Base-by-base conservation (phyloP, 257 asterid species). In the Fraxinus pennsylvanica region DNA sequence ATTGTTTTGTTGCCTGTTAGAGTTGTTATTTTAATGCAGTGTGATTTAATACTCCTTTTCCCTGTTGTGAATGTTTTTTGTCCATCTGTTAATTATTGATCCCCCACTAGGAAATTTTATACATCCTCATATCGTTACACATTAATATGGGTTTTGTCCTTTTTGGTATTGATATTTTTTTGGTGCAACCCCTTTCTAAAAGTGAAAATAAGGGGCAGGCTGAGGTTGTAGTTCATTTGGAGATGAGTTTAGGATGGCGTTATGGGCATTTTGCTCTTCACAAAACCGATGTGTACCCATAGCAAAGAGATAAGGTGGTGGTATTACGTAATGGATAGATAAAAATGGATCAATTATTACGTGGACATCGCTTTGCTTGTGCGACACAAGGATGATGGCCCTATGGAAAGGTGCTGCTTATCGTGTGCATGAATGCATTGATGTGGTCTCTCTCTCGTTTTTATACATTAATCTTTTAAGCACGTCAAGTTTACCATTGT, bases 1-100 rank as follows among this genome's bases (percentile, higher is more conserved):
- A 54, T 71, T 43, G 27, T 47, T 30, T 54, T 29, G 45, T 73
- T 21, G 63, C 68, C 72, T 43, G 81, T 63, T 32, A 19, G 74
- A 71, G 54, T 5, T 52, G 19, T 52, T 19, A 17, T 52, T 19
- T 14, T 52, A 52, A 52, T 17, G 19, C 61, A 19, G 22, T 52
- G n/a, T 19, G 61, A 52, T 17, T 50, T 52, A 52, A 14, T 52
- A 52, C 61, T 52, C 61, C 61, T 54, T 33, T 68, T 17, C 47
- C 43, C 13, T 7, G 22, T 68, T 68, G 38, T 33, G 10, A 68
- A 30, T 38, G 27, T 54, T 54, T 54, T 6, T 2, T 54, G 65
- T n/a, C 65, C 65, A 19, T 54, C 27, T 54, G n/a, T 54, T 54
- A 54, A n/a, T 54, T 54, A 54, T 54, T 54, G 65, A 6, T 54